A percentile compares a stretch with the other conserved stretches of the same genome.
These are phyloP conservation scores for Colletotrichum sp. DNA, from an alignment of 2,329 filamentous ascomycete genomes.

Conservation along the genomic window DNA sequence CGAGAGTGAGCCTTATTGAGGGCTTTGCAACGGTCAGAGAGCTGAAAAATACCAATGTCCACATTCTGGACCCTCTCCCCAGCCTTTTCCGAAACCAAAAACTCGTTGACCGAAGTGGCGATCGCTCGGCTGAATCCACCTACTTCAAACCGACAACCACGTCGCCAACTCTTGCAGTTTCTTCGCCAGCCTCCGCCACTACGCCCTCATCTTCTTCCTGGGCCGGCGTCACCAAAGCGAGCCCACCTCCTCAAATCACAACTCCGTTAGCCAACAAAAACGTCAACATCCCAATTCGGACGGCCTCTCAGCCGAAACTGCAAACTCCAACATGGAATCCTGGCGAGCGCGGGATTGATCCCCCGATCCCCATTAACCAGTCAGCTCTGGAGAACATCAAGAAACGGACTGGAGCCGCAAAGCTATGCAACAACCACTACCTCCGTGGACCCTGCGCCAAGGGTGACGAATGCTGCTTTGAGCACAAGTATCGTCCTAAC, in stretches of 20 bases:
- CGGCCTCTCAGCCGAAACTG: conserved; percentile 20
- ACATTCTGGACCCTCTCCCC: conserved; percentile 49
- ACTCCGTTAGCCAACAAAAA: conserved; percentile 43
- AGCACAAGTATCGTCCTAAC: conserved; percentile 58
- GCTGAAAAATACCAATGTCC: conserved; percentile 50
- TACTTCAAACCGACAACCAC: conserved; percentile 16
- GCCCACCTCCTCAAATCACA: conserved; percentile 47
- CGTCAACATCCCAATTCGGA: conserved; percentile 20
- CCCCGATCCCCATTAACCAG: conserved; percentile 51
- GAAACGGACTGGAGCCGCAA: conserved; percentile 57
- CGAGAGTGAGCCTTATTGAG: conserved; percentile 59
- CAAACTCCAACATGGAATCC: conserved; percentile 54
- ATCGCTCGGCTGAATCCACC: conserved; percentile 16
- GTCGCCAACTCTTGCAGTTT: conserved; percentile 28
- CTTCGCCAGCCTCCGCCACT: conserved; percentile 26
- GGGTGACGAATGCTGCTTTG: conserved; percentile 59
- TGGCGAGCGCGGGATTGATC: conserved; percentile 58
- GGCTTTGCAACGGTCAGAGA: conserved; percentile 56
- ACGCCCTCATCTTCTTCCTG: conserved; percentile 38
- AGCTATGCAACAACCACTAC: conserved; percentile 68
- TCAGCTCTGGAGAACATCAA: conserved; percentile 58
- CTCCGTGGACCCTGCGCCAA: conserved; percentile 62
- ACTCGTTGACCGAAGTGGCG: conserved; percentile 41
- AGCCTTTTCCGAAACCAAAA: conserved; percentile 61
- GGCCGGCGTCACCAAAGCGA: conserved; percentile 45